A percentile compares a stretch with the other conserved stretches of the same genome.
Evolutionary conservation across 1,139 yeast species (phyloP).

Genomic region (Hyphopichia khmerensis): DNA sequence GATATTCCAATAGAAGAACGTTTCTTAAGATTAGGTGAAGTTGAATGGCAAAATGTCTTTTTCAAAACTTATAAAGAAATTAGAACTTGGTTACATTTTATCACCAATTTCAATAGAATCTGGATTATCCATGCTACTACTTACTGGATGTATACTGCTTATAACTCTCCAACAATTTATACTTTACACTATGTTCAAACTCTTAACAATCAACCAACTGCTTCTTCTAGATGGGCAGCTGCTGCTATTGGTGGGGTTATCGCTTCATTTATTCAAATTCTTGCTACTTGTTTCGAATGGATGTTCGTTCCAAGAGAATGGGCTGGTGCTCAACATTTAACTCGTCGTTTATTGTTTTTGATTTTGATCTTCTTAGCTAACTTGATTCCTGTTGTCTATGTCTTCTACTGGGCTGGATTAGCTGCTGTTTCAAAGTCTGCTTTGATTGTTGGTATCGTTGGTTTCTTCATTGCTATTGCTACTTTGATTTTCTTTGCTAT

Average conservation of each 20-base stretch:
- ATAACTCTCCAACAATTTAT: constrained; percentile 87
- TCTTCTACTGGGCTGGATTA: constrained; percentile 79
- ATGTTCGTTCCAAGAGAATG: constrained; percentile 94
- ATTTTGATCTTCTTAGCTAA: constrained; percentile 65
- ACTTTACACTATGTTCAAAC: constrained; percentile 85
- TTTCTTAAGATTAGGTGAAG: constrained; percentile 86
- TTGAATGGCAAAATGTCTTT: constrained; percentile 87
- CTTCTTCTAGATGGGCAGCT: constrained; percentile 90
- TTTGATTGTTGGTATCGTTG: constrained; percentile 78
- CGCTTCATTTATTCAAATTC: constrained; percentile 76
- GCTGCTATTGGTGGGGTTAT: constrained; percentile 91
- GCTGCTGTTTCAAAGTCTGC: constrained; percentile 72
- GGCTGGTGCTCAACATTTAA: constrained; percentile 98
- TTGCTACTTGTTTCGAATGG: constrained; percentile 94
- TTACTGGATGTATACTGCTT: constrained; percentile 94
- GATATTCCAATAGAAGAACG: constrained; percentile 91
- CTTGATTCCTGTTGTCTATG: constrained; percentile 83
- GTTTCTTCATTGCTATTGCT: constrained; percentile 83
- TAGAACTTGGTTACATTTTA: constrained; percentile 96
- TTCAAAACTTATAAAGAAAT: constrained; percentile 96
- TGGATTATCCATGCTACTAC: constrained; percentile 91
- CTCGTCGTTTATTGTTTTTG: constrained; percentile 82
- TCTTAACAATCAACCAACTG: constrained; percentile 77
- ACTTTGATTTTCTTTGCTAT: constrained; percentile 84
- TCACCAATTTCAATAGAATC: constrained; percentile 95